phyloP scores from a whole-genome alignment of 345 rosid genomes.

The Excoecaria cochinchinensis region DNA sequence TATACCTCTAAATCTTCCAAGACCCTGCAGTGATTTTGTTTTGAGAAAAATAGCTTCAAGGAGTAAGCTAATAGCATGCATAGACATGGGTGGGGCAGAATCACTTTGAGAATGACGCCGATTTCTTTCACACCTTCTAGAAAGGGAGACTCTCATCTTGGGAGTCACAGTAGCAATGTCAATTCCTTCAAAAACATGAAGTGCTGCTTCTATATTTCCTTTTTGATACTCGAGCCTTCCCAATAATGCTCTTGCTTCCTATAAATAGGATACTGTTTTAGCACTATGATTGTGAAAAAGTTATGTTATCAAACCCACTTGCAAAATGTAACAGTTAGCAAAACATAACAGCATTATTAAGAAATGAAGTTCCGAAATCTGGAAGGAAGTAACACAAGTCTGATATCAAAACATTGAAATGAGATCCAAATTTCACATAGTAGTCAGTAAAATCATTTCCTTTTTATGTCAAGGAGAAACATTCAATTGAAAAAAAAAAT shows the following conservation, averaged over 20 bases:
- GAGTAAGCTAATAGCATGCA: constrained; percentile 66
- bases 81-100: constrained; percentile 57
- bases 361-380: neutral
- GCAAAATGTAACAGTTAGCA: neutral
- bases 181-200: constrained; percentile 86
- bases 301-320: constrained; percentile 5
- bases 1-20: constrained; percentile 66
- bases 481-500: neutral
- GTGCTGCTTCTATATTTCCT: constrained; percentile 75
- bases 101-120: constrained; percentile 46
- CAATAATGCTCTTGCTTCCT: constrained; percentile 87
- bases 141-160: constrained; percentile 57
- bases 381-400: neutral
- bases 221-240: constrained; percentile 88
- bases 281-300: constrained; percentile 14
- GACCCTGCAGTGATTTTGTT: constrained; percentile 74
- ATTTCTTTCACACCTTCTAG: constrained; percentile 46
- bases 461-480: neutral
- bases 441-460: neutral
- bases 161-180: constrained; percentile 62
- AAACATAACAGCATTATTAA: neutral
- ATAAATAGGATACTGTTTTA: neutral
- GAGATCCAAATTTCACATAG: neutral
- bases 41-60: constrained; percentile 82
- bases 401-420: neutral